These are phyloP conservation scores for Didymella keratinophila DNA, from an alignment of 2,329 filamentous ascomycete species.

Conservation along the genomic window DNA sequence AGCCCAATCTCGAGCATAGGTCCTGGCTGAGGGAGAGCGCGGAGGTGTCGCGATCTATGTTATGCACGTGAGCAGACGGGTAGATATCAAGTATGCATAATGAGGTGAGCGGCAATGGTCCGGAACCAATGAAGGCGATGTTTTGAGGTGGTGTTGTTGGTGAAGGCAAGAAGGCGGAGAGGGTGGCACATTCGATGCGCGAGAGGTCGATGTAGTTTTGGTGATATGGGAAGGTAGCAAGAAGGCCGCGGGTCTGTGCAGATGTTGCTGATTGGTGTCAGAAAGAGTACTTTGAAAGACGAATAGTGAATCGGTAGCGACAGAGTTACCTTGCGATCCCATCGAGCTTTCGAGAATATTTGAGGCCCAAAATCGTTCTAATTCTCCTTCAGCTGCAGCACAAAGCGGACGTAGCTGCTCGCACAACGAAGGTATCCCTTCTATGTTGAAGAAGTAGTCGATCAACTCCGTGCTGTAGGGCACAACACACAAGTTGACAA, in stretches of 20 bases:
- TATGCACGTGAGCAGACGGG: conserved; percentile 45
- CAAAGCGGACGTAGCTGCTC: conserved; percentile 54
- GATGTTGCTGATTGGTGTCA: not conserved
- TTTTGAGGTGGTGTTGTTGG: conserved; percentile 38
- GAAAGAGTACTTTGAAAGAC: not conserved
- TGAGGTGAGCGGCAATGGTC: conserved; percentile 59
- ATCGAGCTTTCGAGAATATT: conserved; percentile 37
- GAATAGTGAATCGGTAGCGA: not conserved
- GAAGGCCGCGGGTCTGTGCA: conserved; percentile 19
- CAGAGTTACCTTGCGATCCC: conserved; percentile 8
- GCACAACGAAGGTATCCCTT: conserved; percentile 45
- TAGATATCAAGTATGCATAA: conserved; percentile 54
- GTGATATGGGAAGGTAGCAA: conserved; percentile 59
- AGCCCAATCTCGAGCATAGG: conserved; percentile 48
- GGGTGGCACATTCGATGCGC: conserved; percentile 55
- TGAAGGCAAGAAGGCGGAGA: conserved; percentile 47
- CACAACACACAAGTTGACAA: conserved; percentile 50
- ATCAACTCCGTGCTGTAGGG: conserved; percentile 33
- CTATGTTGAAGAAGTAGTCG: conserved; percentile 41
- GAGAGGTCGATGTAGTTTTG: conserved; percentile 60
- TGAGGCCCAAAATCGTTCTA: conserved; percentile 57
- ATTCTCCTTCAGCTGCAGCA: conserved; percentile 54
- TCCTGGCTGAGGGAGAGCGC: conserved; percentile 48
- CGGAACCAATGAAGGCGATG: conserved; percentile 61
- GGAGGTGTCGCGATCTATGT: conserved; percentile 52